Conservation (phyloP, 805 yeast species). For the Wickerhamomyces ciferrii region DNA sequence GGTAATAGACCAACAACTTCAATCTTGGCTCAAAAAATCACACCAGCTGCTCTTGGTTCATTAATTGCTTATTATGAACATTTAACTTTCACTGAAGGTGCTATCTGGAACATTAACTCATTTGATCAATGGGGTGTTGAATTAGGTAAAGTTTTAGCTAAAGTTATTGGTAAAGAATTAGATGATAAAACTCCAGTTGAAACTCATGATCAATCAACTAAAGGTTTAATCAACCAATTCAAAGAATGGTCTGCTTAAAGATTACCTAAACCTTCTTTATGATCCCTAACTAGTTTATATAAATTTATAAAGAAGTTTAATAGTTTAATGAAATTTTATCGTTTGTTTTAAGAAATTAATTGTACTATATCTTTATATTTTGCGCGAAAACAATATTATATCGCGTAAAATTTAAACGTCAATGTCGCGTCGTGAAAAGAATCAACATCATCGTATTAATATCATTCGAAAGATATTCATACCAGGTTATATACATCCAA, state of each 20-base stretch:
- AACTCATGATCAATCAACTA: slow-evolving; percentile 87
- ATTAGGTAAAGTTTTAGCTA: slow-evolving; percentile 96
- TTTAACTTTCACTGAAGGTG: slow-evolving; percentile 96
- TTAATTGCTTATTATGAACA: slow-evolving; percentile 98
- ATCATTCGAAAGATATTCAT: too few species aligned
- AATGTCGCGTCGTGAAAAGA: neutral
- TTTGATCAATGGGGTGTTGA: slow-evolving; percentile 99
- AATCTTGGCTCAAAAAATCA: slow-evolving; percentile 89
- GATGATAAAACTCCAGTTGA: slow-evolving; percentile 51
- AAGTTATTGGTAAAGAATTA: slow-evolving; percentile 88
- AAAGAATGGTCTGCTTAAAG: slow-evolving; percentile 58
- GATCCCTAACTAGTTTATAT: too few species aligned
- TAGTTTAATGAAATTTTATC: neutral
- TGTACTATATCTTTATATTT: neutral
- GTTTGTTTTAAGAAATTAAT: neutral
- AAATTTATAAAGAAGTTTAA: neutral
- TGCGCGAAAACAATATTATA: neutral
- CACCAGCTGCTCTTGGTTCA: slow-evolving; percentile 95
- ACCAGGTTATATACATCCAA: too few species aligned
- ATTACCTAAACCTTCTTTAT: neutral
- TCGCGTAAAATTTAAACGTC: neutral
- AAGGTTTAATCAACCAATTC: slow-evolving; percentile 91
- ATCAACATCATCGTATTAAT: too few species aligned
- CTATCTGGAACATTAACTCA: slow-evolving; percentile 98
- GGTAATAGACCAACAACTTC: slow-evolving; percentile 99